phyloP scores from a whole-genome alignment of 306 rosid genomes.

The Ceratonia siliqua region DNA sequence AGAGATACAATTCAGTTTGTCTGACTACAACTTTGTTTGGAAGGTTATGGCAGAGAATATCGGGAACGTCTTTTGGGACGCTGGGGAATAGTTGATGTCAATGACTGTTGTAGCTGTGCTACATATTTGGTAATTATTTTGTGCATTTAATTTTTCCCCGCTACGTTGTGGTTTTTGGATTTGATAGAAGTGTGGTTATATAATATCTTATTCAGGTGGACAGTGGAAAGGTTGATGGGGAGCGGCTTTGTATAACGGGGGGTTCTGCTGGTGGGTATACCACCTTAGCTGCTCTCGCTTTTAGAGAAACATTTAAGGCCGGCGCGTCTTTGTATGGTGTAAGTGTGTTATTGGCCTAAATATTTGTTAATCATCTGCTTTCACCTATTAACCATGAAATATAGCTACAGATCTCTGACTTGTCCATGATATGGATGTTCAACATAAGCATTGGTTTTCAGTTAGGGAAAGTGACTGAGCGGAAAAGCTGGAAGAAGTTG shows the following conservation, averaged over 20 bases:
- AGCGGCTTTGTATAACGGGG: conserved; percentile 84
- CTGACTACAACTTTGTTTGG: conserved; percentile 23
- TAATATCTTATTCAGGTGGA: conserved; percentile 58
- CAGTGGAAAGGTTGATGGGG: conserved; percentile 76
- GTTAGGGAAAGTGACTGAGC: too few species aligned
- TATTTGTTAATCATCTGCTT: too few species aligned
- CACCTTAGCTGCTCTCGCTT: conserved; percentile 92
- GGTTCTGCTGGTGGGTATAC: conserved; percentile 99
- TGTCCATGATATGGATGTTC: conserved; percentile 20
- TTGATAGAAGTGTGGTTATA: background rate
- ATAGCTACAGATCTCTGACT: conserved; percentile 5
- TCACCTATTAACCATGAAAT: background rate
- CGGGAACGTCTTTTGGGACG: conserved; percentile 81
- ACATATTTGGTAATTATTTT: conserved; percentile 68
- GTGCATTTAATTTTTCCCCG: background rate
- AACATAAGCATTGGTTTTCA: conserved; percentile 8
- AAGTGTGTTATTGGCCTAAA: too few species aligned
- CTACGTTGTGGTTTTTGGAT: conserved; percentile 18
- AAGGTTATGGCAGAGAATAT: conserved; percentile 93
- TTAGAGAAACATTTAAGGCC: conserved; percentile 71
- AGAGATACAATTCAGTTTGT: background rate
- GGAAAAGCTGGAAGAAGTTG: too few species aligned
- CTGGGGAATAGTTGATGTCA: conserved; percentile 97
- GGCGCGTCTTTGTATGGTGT: conserved; percentile 96
- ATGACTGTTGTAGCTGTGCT: conserved; percentile 96